Evolutionary conservation across 306 rosid genomes (phyloP).

Genomic region (Delonix regia): DNA sequence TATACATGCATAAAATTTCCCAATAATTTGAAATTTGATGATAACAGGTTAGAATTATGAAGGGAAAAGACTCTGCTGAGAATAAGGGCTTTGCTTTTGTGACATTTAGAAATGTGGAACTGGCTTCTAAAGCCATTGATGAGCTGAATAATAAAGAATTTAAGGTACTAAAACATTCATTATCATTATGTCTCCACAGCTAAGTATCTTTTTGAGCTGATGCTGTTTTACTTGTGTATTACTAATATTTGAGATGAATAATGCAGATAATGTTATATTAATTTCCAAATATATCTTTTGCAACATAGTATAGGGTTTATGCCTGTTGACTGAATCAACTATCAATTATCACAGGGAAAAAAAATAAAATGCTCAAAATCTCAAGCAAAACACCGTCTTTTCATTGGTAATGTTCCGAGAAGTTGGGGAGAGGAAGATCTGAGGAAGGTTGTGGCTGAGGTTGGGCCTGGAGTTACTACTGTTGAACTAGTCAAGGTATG

Average conservation of each 20-base stretch:
- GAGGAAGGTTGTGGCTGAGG: conserved; percentile 64
- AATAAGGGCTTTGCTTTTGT: conserved; percentile 89
- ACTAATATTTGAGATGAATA: conserved; percentile 7
- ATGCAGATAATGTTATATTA: conserved; percentile 13
- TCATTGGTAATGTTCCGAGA: conserved; percentile 91
- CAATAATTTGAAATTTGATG: conserved; percentile 36
- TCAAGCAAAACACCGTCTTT: conserved; percentile 92
- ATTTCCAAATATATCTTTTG: neutral
- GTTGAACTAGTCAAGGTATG: conserved; percentile 89
- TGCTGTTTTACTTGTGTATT: conserved; percentile 18
- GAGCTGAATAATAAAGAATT: conserved; percentile 74
- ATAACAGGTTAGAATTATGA: conserved; percentile 87
- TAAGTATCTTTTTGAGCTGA: neutral
- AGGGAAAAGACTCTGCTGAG: conserved; percentile 68
- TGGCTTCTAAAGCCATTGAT: conserved; percentile 84
- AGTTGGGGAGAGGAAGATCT: conserved; percentile 87
- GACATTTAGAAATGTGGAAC: conserved; percentile 69
- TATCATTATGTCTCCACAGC: neutral
- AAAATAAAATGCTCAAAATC: conserved; percentile 84
- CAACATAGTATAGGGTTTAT: conserved; percentile 21
- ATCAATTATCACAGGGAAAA: conserved; percentile 60
- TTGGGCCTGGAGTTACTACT: conserved; percentile 86
- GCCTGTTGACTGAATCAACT: conserved; percentile 28
- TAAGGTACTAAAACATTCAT: conserved; percentile 55
- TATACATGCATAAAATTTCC: neutral